Evolutionary conservation across 163 green algal genomes (phyloP), one percentile per base, ranked within the genome.

Genomic region (Scenedesmus sp.): DNA sequence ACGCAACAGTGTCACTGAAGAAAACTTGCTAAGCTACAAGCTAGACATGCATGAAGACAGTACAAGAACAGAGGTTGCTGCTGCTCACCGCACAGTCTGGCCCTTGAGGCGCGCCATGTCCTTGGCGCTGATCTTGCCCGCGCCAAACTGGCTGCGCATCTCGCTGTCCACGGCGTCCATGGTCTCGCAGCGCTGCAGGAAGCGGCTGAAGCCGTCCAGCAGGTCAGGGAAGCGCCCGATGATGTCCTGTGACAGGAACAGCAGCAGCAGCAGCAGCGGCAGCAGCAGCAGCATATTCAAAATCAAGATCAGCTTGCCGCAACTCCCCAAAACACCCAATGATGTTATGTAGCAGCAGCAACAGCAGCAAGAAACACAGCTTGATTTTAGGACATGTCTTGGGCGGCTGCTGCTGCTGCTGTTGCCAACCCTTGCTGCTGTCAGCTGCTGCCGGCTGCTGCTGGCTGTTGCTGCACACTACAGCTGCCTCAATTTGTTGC

Each of bases 221-320:
- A 99, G 96, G 95, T 99, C 98, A 2, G 95, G 95, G 91, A 96
- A 96, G 34, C 95, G 94, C 52, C 96, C 96, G 4, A 99, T 96
- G 82, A 99, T 97, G 94, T 99, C 98, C 62, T 96, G 94, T 76
- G 57, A 10, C 15, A 57, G 3, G n/a, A 52, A 84, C 13, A 54
- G 77, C 6, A 3, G 60, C 62, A 73, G 16, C 55, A 87, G 54
- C 0, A 57, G 3, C 12, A 52, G 59, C 13, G 23, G 77, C 6
- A 3, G 60, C 62, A 73, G 16, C 55, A 87, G 54, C 0, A 46
- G 18, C 62, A 16, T 23, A 16, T 34, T 4, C 7, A 1, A 79
- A 52, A 79, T 2, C 2, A 79, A 79, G 6, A 12, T 52, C 23
- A 52, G 18, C 9, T 18, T 3, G 59, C 2, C 74, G 56, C 9